phyloP scores from a whole-genome alignment of 23 red algal species.

The Gracilaria vermiculophylla region DNA sequence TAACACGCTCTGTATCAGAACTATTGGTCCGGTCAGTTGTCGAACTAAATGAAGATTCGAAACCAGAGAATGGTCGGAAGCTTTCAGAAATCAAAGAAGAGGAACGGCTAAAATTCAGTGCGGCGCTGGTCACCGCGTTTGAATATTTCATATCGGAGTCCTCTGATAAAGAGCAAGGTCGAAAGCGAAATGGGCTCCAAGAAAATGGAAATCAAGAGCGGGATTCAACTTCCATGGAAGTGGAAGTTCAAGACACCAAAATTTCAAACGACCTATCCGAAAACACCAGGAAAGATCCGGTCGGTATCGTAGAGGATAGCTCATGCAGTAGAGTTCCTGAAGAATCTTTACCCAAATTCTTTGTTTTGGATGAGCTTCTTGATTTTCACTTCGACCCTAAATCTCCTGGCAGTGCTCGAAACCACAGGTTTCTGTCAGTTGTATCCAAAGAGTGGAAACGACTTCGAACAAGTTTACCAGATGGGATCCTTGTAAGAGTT shows the following conservation, averaged over 20 bases:
- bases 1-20: not conserved
- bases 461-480: conserved; percentile 40
- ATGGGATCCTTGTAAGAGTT: conserved; percentile 58
- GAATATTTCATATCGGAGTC: not conserved
- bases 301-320: not conserved
- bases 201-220: not conserved
- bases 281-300: not conserved
- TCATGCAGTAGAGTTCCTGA: not conserved
- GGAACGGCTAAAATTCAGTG: not conserved
- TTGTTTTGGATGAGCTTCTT: conserved; percentile 18
- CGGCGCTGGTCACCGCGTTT: not conserved
- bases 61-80: not conserved
- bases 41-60: not conserved
- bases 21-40: not conserved
- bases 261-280: not conserved
- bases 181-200: not conserved
- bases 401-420: not conserved
- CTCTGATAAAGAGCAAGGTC: not conserved
- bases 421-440: conserved; percentile 22
- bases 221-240: not conserved
- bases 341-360: conserved; percentile 23
- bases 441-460: conserved; percentile 68
- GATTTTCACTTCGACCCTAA: conserved; percentile 21
- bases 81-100: not conserved
- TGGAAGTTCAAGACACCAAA: not conserved